Conservation (phyloP, 495 filamentous ascomycete genomes). For the Aeminium ludgeri region DNA sequence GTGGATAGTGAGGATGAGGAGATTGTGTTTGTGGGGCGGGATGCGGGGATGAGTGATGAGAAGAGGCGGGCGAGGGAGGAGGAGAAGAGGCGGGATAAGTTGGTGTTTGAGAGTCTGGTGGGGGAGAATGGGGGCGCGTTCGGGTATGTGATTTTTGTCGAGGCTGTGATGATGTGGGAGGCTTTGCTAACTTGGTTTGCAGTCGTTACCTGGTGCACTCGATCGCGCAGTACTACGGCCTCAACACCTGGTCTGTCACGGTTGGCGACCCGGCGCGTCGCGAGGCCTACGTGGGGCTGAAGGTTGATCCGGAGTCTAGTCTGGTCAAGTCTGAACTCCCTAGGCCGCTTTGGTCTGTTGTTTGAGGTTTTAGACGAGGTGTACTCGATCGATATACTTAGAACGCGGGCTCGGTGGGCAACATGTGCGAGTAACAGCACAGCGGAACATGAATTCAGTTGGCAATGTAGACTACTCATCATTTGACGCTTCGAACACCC, state of each 20-base stretch:
- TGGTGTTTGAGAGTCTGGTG: constrained; percentile 60
- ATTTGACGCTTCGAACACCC: too few relatives aligned
- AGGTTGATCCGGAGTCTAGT: constrained; percentile 11
- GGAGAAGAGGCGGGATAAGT: constrained; percentile 45
- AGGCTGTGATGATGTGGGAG: neutral
- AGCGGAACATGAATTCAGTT: too few relatives aligned
- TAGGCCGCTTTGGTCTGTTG: constrained; percentile 12
- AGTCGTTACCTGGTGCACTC: constrained; percentile 90
- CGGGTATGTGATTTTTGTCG: constrained; percentile 41
- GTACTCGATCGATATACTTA: too few relatives aligned
- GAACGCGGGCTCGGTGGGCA: too few relatives aligned
- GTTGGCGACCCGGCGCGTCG: constrained; percentile 56
- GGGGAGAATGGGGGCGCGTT: constrained; percentile 64
- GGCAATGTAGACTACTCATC: too few relatives aligned
- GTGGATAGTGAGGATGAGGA: constrained; percentile 63
- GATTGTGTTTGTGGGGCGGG: constrained; percentile 78
- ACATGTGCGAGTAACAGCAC: too few relatives aligned
- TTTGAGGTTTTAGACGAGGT: neutral
- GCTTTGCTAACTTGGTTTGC: constrained; percentile 3
- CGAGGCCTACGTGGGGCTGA: constrained; percentile 76
- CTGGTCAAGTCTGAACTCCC: constrained; percentile 4
- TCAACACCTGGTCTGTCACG: constrained; percentile 69
- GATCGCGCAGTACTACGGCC: constrained; percentile 82
- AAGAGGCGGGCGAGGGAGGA: constrained; percentile 25
- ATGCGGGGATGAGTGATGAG: constrained; percentile 52